These are phyloP conservation scores for Corymbia citriodora DNA, from an alignment of 441 rosid species.

Conservation along the genomic window DNA sequence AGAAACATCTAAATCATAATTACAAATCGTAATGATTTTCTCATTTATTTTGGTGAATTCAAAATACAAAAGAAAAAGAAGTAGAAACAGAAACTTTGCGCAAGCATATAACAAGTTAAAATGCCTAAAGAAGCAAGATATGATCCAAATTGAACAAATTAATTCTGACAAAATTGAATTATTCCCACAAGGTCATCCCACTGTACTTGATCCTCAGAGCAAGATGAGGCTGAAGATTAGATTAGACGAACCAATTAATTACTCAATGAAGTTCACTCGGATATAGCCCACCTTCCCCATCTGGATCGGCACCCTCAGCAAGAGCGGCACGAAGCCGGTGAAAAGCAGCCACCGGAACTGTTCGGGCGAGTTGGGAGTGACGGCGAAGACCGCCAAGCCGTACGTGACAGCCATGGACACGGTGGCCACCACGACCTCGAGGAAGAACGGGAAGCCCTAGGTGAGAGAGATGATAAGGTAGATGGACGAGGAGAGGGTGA, in stretches of 20 bases:
- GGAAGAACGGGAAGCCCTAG: neutral
- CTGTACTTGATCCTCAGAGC: neutral
- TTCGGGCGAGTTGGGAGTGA: neutral
- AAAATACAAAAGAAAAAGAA: no score
- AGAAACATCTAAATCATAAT: no score
- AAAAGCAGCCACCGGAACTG: neutral
- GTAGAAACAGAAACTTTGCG: neutral
- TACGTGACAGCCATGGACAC: neutral
- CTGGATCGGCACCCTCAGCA: no score
- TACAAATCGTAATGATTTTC: no score
- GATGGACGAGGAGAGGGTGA: neutral
- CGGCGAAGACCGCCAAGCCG: no score
- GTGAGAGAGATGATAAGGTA: neutral
- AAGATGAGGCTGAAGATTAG: neutral
- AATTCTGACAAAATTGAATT: neutral
- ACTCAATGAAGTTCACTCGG: no score
- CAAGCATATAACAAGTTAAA: no score
- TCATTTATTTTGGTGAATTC: no score
- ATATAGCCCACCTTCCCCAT: no score
- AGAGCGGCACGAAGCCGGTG: no score
- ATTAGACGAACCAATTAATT: no score
- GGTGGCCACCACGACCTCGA: neutral
- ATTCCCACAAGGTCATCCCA: neutral
- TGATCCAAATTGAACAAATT: neutral
- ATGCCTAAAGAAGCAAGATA: neutral